Conservation (phyloP, 1,284 basidiomycete species). For the Trametes sp. region DNA sequence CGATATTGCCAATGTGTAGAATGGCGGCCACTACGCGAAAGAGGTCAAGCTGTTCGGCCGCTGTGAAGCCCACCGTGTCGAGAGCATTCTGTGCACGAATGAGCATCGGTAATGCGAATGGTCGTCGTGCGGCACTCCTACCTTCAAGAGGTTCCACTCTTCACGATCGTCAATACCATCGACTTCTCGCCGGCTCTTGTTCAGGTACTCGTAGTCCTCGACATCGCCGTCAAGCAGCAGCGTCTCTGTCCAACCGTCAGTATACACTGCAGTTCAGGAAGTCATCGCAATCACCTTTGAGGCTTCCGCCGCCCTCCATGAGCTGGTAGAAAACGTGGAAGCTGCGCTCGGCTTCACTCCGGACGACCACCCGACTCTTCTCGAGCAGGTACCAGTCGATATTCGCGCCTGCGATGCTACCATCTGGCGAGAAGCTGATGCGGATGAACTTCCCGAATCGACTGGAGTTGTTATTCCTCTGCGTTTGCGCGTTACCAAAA, state of each 20-base stretch:
- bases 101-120: background rate
- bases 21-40: slow-evolving; percentile 96
- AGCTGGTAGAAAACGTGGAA: slow-evolving; percentile 99
- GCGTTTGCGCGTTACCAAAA: slow-evolving; percentile 99
- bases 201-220: slow-evolving; percentile 91
- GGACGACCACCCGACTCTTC: slow-evolving; percentile 94
- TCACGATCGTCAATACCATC: slow-evolving; percentile 94
- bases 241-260: slow-evolving; percentile 55
- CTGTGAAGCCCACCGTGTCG: slow-evolving; percentile 87
- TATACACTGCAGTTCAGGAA: background rate
- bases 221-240: slow-evolving; percentile 81
- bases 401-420: slow-evolving; percentile 97
- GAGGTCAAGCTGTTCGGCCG: slow-evolving; percentile 88
- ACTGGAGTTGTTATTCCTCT: slow-evolving; percentile 99
- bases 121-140: slow-evolving; percentile 39
- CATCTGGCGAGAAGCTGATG: slow-evolving; percentile 93
- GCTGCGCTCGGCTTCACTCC: slow-evolving; percentile 88
- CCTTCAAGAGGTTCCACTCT: slow-evolving; percentile 88
- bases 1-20: slow-evolving; percentile 95
- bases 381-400: slow-evolving; percentile 99
- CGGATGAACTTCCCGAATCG: slow-evolving; percentile 98
- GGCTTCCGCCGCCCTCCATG: slow-evolving; percentile 66
- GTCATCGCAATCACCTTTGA: slow-evolving; percentile 65
- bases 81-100: slow-evolving; percentile 67
- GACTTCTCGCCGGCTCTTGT: slow-evolving; percentile 88